Percentiles rank a stretch among this genome's conserved stretches.
Conservation (phyloP, 495 filamentous ascomycete genomes). For the Chlorociboria aeruginascens region DNA sequence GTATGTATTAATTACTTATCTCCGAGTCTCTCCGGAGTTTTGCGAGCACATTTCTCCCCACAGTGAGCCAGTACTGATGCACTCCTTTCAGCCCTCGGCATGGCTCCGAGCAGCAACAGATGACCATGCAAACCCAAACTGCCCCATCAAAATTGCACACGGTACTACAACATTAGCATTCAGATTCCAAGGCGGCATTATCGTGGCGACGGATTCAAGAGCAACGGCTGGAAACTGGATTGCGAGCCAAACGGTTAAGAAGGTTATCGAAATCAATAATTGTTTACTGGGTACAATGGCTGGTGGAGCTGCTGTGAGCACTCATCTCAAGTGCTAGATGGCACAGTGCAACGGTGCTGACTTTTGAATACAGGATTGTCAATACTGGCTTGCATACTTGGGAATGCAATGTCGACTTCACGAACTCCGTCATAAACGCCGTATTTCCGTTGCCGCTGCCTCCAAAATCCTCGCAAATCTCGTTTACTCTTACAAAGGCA, state of each 20-base stretch:
- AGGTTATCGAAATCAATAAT: constrained; percentile 92
- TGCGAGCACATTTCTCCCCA: not conserved
- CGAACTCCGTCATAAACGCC: constrained; percentile 97
- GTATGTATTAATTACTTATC: constrained; percentile 36
- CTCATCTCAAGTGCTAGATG: not conserved
- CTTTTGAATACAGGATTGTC: constrained; percentile 61
- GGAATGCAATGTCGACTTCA: constrained; percentile 98
- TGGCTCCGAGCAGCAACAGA: constrained; percentile 97
- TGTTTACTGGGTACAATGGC: constrained; percentile 95
- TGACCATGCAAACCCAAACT: constrained; percentile 89
- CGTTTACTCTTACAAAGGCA: constrained; percentile 95
- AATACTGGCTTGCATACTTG: constrained; percentile 98
- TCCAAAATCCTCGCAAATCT: constrained; percentile 98
- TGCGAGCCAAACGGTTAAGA: constrained; percentile 98
- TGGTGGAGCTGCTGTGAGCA: constrained; percentile 79
- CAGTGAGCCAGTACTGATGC: not conserved
- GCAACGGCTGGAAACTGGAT: constrained; percentile 98
- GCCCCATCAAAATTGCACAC: constrained; percentile 98
- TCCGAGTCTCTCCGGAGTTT: constrained; percentile 2
- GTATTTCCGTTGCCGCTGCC: constrained; percentile 92
- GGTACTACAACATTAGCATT: constrained; percentile 98
- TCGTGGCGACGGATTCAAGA: constrained; percentile 93
- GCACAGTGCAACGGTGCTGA: constrained; percentile 2
- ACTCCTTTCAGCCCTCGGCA: constrained; percentile 51
- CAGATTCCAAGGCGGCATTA: constrained; percentile 94